Base-by-base conservation (phyloP, 2,329 filamentous ascomycete genomes). In the Trichocomaceae sp. region DNA sequence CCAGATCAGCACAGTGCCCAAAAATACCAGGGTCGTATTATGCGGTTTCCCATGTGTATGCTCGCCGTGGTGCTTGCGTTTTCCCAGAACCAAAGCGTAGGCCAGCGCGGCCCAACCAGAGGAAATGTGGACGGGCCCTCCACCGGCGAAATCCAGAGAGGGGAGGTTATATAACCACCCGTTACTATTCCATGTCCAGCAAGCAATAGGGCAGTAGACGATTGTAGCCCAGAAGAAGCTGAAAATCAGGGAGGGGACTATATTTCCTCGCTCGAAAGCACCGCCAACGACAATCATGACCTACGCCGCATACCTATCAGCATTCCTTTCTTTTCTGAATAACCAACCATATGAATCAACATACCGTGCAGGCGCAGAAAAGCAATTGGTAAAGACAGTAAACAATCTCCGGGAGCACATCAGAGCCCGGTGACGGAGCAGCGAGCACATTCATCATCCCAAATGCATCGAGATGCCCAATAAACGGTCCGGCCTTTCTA, bases 121-220 rank as follows among this genome's bases (percentile, higher is more conserved):
- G 19, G 84, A 81, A 64, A 90, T 86, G 71, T 90, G 86, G 19
- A 90, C 86, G 37, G 86, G 86, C 12, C 85, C 86, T 46, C 85
- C 86, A 45, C 86, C 87, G 33, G 87, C 86, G 63, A 88, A 90
- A 69, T 90, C 86, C 61, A 88, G 80, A 23, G 83, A 81, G 47
- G 84, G 84, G 42, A 89, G 78, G 19, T 80, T 79, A 70, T 78
- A 84, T 26, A 87, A 78, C 85, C 86, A 90, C 47, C 86, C 86
- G 58, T 83, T 84, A 50, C 77, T 73, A 70, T 88, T 89, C 87
- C 86, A 90, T 46, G 86, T 88, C 81, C 86, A 88, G 72, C 86
- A 87, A 47, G 86, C 86, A 58, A 89, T 81, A 19, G 84, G 84
- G 63, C 86, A 84, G 72, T 88, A 88, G 58, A 88, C 83, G 59